Evolutionary conservation across 768 basidiomycete genomes (phyloP).

Genomic region (Daedaleopsis nitida): DNA sequence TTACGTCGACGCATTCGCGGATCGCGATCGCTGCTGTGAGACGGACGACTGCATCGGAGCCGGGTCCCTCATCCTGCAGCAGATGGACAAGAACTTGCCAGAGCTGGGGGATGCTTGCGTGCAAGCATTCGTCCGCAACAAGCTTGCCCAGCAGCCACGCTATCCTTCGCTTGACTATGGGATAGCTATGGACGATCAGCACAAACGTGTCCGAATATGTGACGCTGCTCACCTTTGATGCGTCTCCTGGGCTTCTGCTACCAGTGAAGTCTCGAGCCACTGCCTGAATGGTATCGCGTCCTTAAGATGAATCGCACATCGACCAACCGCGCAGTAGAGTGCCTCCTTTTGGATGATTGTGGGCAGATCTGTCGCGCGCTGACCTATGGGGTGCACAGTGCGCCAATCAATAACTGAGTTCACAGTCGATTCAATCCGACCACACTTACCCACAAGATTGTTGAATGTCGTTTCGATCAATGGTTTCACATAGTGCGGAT

Average conservation of each 20-base stretch:
- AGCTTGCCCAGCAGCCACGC: conserved; percentile 95
- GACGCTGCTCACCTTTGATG: conserved; percentile 55
- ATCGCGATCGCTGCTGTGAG: conserved; percentile 82
- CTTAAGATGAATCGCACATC: conserved; percentile 67
- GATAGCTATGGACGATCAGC: conserved; percentile 55
- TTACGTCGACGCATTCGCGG: conserved; percentile 82
- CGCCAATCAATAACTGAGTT: not conserved
- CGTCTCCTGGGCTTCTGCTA: conserved; percentile 57
- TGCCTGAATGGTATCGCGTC: conserved; percentile 65
- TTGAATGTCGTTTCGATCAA: conserved; percentile 62
- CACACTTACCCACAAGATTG: conserved; percentile 53
- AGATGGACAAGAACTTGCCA: conserved; percentile 86
- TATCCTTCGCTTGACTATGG: conserved; percentile 91
- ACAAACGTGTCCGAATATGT: conserved; percentile 9
- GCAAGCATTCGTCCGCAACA: conserved; percentile 67
- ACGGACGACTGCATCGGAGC: conserved; percentile 83
- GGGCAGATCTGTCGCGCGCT: conserved; percentile 53
- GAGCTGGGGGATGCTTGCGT: conserved; percentile 60
- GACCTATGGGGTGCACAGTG: conserved; percentile 31
- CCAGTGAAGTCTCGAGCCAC: conserved; percentile 67
- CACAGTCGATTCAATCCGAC: no score
- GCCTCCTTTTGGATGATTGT: conserved; percentile 81
- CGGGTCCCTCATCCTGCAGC: conserved; percentile 63
- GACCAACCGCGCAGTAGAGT: conserved; percentile 86
- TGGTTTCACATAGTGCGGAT: conserved; percentile 67